phyloP scores from a whole-genome alignment of 768 basidiomycete genomes.

The Podaxis sp. region DNA sequence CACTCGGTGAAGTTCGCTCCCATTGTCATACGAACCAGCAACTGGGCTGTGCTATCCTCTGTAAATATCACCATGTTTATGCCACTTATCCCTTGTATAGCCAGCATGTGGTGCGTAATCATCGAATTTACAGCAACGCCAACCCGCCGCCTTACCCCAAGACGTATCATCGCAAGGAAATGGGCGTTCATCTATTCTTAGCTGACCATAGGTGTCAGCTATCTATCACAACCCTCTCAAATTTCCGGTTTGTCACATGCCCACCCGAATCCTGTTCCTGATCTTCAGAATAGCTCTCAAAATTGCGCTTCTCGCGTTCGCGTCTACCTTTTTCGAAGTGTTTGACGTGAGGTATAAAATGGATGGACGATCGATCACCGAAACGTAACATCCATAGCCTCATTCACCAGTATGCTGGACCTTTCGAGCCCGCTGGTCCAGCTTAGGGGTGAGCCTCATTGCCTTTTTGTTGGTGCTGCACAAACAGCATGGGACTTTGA shows the following conservation, averaged over 20 bases:
- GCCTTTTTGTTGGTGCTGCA: not conserved
- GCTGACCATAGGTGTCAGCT: too few species aligned
- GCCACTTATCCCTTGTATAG: too few species aligned
- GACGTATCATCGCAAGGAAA: too few species aligned
- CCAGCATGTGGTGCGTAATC: too few species aligned
- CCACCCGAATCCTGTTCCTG: too few species aligned
- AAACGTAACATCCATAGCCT: not conserved
- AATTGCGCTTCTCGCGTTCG: constrained; percentile 25
- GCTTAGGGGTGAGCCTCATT: not conserved
- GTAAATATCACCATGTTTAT: too few species aligned
- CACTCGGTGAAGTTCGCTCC: not conserved
- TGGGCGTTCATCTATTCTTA: too few species aligned
- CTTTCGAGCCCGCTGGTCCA: not conserved
- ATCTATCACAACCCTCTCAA: too few species aligned
- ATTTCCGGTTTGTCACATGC: too few species aligned
- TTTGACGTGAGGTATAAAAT: not conserved
- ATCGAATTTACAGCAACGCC: too few species aligned
- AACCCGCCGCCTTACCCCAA: too few species aligned
- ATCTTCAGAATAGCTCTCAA: too few species aligned
- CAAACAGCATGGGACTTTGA: not conserved
- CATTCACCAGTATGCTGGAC: not conserved
- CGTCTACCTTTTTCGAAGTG: constrained; percentile 15
- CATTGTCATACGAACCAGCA: not conserved
- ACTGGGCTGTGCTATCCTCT: not conserved
- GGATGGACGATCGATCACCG: not conserved